A percentile compares a stretch with the other conserved stretches of the same genome.
Evolutionary conservation across 208 protist species (phyloP).

Genomic region (Trypanosoma lewisi): DNA sequence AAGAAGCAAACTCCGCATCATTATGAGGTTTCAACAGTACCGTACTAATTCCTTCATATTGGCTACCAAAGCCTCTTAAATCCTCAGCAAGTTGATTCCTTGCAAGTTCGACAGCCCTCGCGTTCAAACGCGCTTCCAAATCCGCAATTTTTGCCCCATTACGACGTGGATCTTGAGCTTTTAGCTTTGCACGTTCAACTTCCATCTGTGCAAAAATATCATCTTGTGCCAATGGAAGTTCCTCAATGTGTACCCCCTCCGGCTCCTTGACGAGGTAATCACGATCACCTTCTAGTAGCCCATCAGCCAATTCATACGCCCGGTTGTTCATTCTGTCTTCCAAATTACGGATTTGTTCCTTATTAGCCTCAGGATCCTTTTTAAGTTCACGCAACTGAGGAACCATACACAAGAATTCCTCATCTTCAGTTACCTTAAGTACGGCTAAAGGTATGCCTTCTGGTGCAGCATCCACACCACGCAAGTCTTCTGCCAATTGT

Average conservation of each 20-base stretch:
- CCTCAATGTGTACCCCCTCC: constrained; percentile 37
- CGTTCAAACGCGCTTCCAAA: constrained; percentile 58
- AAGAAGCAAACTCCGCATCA: constrained; percentile 34
- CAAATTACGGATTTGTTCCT: constrained; percentile 24
- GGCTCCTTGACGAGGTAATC: constrained; percentile 43
- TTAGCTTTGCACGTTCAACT: constrained; percentile 44
- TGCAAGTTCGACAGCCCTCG: constrained; percentile 54
- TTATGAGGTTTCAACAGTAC: constrained; percentile 29
- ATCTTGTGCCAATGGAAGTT: constrained; percentile 47
- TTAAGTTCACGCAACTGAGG: constrained; percentile 69
- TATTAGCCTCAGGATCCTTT: constrained; percentile 35
- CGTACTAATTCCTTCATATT: constrained; percentile 50
- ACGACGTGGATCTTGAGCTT: constrained; percentile 38
- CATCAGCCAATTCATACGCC: constrained; percentile 61
- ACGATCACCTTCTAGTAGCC: constrained; percentile 60
- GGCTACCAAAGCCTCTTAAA: constrained; percentile 38
- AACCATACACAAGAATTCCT: constrained; percentile 60
- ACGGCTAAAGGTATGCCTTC: constrained; percentile 54
- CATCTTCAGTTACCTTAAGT: constrained; percentile 57
- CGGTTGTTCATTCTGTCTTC: constrained; percentile 80
- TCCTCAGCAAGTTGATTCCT: constrained; percentile 43
- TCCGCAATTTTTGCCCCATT: constrained; percentile 36
- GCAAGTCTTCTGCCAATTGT: constrained; percentile 37
- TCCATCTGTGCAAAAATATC: constrained; percentile 46
- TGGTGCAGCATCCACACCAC: constrained; percentile 55